These are phyloP conservation scores for Ceratocystis ficicola DNA, from an alignment of 2,329 filamentous ascomycete species.

Conservation along the genomic window DNA sequence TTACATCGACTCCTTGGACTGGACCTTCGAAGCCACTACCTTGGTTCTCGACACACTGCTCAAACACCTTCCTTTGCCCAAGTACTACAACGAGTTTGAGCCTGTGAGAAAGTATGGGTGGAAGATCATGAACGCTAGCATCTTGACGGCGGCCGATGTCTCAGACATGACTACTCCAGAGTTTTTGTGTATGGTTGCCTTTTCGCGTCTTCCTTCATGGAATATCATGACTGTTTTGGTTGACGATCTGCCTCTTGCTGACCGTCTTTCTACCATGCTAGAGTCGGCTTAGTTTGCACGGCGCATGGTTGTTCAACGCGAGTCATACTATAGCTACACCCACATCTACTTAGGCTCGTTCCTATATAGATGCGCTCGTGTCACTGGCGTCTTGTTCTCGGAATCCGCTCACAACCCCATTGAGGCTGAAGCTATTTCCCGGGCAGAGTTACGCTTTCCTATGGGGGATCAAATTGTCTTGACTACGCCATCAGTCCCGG, in stretches of 20 bases:
- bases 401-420: neutral
- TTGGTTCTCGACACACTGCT: conserved; percentile 8
- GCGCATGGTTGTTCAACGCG: conserved; percentile 12
- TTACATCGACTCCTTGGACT: conserved; percentile 10
- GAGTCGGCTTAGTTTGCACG: conserved; percentile 14
- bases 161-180: neutral
- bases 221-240: conserved; percentile 2
- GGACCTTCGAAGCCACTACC: conserved; percentile 9
- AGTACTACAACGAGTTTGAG: conserved; percentile 9
- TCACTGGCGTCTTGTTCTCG: neutral
- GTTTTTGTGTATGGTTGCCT: conserved; percentile 14
- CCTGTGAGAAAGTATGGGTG: conserved; percentile 3
- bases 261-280: conserved; percentile 16
- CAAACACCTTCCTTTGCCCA: conserved; percentile 12
- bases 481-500: neutral
- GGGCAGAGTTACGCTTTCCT: neutral
- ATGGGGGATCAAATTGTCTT: conserved; percentile 5
- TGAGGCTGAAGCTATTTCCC: conserved; percentile 5
- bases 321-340: conserved; percentile 5
- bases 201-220: conserved; percentile 17
- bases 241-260: conserved; percentile 6
- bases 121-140: neutral
- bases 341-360: conserved; percentile 14
- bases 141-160: conserved; percentile 2
- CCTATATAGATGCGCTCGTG: neutral